Evolutionary conservation across 495 filamentous ascomycete species (phyloP).

Genomic region (Aspergillus cristatus): DNA sequence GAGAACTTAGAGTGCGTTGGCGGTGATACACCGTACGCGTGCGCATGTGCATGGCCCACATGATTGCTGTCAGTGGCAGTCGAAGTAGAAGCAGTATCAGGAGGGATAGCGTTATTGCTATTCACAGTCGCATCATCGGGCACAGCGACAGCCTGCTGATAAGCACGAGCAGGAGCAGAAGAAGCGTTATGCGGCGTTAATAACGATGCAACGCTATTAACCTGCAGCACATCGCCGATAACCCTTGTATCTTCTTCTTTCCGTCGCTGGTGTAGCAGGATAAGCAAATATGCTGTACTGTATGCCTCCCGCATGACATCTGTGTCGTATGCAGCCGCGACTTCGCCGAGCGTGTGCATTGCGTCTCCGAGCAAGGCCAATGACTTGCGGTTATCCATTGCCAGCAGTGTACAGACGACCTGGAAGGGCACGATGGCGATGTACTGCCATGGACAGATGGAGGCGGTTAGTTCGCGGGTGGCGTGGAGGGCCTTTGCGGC

Average conservation of each 20-base stretch:
- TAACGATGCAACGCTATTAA: conserved; percentile 18
- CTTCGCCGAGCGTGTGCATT: conserved; percentile 39
- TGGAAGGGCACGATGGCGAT: conserved; percentile 48
- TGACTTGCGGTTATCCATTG: conserved; percentile 40
- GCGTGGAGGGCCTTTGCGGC: conserved; percentile 26
- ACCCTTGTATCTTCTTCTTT: conserved; percentile 34
- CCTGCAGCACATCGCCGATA: conserved; percentile 26
- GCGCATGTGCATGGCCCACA: too few species aligned
- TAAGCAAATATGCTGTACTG: conserved; percentile 41
- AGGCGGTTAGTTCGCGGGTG: conserved; percentile 27
- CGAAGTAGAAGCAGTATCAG: too few species aligned
- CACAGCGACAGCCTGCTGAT: conserved; percentile 12
- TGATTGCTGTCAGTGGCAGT: too few species aligned
- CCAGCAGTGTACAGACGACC: conserved; percentile 41
- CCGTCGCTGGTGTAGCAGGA: conserved; percentile 33
- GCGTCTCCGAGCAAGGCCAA: conserved; percentile 38
- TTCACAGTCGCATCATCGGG: conserved; percentile 15
- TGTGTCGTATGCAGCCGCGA: conserved; percentile 36
- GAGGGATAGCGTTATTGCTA: too few species aligned
- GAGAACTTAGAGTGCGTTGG: conserved; percentile 18
- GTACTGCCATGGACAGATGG: conserved; percentile 43
- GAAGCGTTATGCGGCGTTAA: conserved; percentile 4
- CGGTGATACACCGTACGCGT: conserved; percentile 9
- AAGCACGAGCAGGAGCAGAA: conserved; percentile 3
- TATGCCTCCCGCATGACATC: conserved; percentile 42